These are phyloP conservation scores for Celoporthe dispersa DNA, from an alignment of 2,329 filamentous ascomycete species.

Conservation along the genomic window DNA sequence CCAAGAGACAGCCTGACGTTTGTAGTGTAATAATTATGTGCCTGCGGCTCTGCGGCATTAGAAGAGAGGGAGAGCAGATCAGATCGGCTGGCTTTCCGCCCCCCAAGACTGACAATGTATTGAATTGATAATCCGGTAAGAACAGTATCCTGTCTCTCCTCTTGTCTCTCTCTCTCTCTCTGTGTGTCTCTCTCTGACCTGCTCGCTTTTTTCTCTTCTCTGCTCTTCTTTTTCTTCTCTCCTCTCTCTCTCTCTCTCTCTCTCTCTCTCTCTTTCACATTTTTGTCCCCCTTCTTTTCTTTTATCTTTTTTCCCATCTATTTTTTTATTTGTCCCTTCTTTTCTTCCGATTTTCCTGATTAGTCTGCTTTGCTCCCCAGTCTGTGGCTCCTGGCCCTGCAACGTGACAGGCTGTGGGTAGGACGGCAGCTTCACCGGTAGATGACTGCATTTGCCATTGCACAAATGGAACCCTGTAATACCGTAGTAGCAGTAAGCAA, in stretches of 20 bases:
- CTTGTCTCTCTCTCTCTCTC: too few relatives aligned
- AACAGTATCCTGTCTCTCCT: not conserved
- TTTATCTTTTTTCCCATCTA: too few relatives aligned
- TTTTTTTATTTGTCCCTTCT: too few relatives aligned
- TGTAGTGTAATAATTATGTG: not conserved
- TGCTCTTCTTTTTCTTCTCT: not conserved
- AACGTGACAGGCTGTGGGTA: not conserved
- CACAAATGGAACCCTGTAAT: not conserved
- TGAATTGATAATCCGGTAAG: not conserved
- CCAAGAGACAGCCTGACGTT: not conserved
- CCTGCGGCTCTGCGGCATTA: slow-evolving; percentile 1
- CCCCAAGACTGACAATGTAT: not conserved
- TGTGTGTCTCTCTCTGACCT: not conserved
- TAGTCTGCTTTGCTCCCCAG: not conserved
- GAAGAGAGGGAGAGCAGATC: not conserved
- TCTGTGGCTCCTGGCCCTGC: not conserved
- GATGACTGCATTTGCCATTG: not conserved
- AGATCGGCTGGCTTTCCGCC: not conserved
- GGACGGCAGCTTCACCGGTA: not conserved
- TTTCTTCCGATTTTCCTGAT: not conserved
- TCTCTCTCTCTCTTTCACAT: too few relatives aligned
- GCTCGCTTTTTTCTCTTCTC: not conserved
- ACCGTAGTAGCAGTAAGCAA: not conserved
- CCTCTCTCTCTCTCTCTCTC: too few relatives aligned
- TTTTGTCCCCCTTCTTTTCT: too few relatives aligned